A percentile compares a stretch with the other conserved stretches of the same genome.
phyloP scores from a whole-genome alignment of 163 green algal species.

The Scenedesmus sp. region DNA sequence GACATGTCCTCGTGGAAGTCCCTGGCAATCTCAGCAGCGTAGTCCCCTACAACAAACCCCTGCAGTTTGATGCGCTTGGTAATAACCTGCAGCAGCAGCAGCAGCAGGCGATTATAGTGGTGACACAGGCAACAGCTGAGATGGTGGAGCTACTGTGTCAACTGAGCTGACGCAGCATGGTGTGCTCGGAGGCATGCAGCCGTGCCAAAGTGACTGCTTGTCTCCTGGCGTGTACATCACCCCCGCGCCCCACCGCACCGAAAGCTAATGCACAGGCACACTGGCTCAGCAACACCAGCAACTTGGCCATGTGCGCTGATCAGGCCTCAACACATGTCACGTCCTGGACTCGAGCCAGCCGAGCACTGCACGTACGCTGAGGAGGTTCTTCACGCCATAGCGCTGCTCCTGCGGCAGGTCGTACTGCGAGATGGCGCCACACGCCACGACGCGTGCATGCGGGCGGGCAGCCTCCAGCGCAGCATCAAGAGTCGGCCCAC shows the following conservation, averaged over 20 bases:
- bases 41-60: slow-evolving; percentile 33
- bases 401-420: slow-evolving; percentile 42
- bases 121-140: too few relatives aligned
- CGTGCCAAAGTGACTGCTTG: too few relatives aligned
- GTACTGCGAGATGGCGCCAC: slow-evolving; percentile 58
- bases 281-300: too few relatives aligned
- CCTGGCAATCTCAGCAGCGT: background rate
- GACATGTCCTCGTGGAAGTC: background rate
- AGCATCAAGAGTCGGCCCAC: background rate
- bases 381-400: slow-evolving; percentile 60
- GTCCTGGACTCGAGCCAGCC: too few relatives aligned
- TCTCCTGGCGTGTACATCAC: too few relatives aligned
- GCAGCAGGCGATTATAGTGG: too few relatives aligned
- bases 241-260: too few relatives aligned
- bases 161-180: background rate
- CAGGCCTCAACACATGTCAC: too few relatives aligned
- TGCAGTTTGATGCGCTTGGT: slow-evolving; percentile 34
- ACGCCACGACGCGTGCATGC: slow-evolving; percentile 45
- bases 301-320: too few relatives aligned
- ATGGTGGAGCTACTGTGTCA: too few relatives aligned
- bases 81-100: slow-evolving; percentile 15
- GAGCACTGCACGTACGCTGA: slow-evolving; percentile 44
- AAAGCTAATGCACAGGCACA: too few relatives aligned
- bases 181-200: background rate
- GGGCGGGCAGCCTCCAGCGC: background rate